A percentile compares a stretch with the other conserved stretches of the same genome.
Conservation (phyloP, 2,329 filamentous ascomycete species). For the Exserohilum rostratum region DNA sequence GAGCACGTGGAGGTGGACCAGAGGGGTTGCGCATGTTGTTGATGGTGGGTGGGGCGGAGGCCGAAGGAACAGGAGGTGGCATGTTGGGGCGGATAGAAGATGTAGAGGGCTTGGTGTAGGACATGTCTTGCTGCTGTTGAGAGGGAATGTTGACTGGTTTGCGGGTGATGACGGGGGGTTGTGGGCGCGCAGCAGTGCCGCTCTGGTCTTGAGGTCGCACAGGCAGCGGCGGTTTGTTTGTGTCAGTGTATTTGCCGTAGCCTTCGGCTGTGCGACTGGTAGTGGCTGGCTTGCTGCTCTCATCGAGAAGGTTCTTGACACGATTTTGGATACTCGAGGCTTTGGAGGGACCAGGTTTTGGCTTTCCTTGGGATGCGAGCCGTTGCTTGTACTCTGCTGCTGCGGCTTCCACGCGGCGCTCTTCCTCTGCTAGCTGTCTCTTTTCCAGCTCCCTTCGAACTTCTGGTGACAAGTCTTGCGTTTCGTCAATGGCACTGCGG, state of each 20-base stretch:
- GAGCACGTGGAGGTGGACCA: conserved; percentile 57
- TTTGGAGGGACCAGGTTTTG: conserved; percentile 57
- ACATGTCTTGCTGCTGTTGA: conserved; percentile 29
- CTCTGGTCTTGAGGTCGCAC: conserved; percentile 37
- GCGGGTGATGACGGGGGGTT: conserved; percentile 40
- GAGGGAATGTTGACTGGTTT: conserved; percentile 56
- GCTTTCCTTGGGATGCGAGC: conserved; percentile 63
- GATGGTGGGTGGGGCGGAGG: conserved; percentile 43
- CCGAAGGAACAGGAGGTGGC: conserved; percentile 30
- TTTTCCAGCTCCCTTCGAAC: conserved; percentile 90
- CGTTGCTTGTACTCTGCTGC: conserved; percentile 85
- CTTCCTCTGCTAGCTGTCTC: conserved; percentile 80
- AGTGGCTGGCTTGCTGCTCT: conserved; percentile 64
- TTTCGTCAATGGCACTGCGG: conserved; percentile 67
- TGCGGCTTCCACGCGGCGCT: conserved; percentile 84
- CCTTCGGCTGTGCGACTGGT: conserved; percentile 79
- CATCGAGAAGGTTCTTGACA: conserved; percentile 82
- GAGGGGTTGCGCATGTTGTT: conserved; percentile 37
- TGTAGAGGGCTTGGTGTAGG: conserved; percentile 34
- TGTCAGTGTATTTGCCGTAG: conserved; percentile 82
- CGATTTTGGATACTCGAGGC: conserved; percentile 90
- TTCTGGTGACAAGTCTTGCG: conserved; percentile 79
- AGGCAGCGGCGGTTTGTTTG: conserved; percentile 40
- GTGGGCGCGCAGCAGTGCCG: conserved; percentile 11
- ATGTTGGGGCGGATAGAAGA: conserved; percentile 29